Base-by-base conservation (phyloP, 2,329 filamentous ascomycete species). In the Aspergillus latus region DNA sequence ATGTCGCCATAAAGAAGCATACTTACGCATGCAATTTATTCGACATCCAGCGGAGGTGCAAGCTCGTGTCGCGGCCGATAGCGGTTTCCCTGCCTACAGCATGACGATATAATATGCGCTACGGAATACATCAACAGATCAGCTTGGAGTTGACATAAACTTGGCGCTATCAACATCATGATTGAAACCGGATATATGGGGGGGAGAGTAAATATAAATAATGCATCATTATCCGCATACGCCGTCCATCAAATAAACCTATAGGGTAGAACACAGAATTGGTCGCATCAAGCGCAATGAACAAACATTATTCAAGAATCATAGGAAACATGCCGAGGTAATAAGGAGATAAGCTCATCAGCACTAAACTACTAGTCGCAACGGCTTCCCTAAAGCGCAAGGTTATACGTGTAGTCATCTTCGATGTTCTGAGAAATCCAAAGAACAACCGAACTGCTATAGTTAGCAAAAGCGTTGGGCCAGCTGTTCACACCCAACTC, bases 391-490 rank as follows among this genome's bases (percentile, higher is more conserved):
- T 65, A 88, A 61, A 88, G 78, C 49, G 85, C 83, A 59, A 88
- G 74, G 65, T 84, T 88, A 72, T 88, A 88, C 30, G 85, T 87
- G 70, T 88, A 88, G 66, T 88, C 86, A 64, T 88, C 86, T 70
- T 88, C 86, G 75, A 88, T 87, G 66, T 88, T 88, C 77, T 88
- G 86, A 50, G 84, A 85, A 29, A 88, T 79, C 86, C 86, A 88
- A 34, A 88, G 79, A 37, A 88, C 82, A 48, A 84, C 78, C 28
- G 84, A 84, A 67, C 85, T 87, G 39, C 13, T 13, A 30, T 7
- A 49, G 36, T 49, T 49, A 49, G 34, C 34, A 40, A 21, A 28
- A 16, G 47, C n/a, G 11, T 21, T 16, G 15, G 13, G 6, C 4
- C 37, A 13, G 10, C 7, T 39, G 26, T 8, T 15, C 9, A 34